Percentiles rank a stretch among this genome's conserved stretches.
Conservation (phyloP, 1,284 basidiomycete genomes). For the Lignosus rhinocerotis region DNA sequence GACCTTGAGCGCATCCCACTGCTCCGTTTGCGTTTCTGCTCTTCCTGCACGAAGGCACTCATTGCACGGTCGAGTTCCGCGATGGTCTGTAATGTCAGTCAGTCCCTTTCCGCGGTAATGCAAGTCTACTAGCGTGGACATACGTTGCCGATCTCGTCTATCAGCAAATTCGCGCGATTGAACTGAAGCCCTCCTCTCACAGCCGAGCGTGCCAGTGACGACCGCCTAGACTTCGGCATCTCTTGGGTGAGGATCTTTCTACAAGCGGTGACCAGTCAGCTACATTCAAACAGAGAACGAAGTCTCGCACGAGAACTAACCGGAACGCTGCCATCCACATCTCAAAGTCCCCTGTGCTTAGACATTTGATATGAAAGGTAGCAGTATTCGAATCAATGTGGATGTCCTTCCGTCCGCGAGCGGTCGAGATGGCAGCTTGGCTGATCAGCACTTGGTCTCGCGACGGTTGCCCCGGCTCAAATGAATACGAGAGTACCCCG, state of each 20-base stretch:
- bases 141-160: slow-evolving; percentile 63
- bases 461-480: slow-evolving; percentile 67
- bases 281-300: background rate
- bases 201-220: slow-evolving; percentile 38
- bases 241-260: slow-evolving; percentile 60
- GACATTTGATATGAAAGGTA: slow-evolving; percentile 79
- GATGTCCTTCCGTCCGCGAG: slow-evolving; percentile 67
- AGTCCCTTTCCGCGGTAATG: background rate
- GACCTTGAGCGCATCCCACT: slow-evolving; percentile 20
- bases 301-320: slow-evolving; percentile 36
- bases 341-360: slow-evolving; percentile 69
- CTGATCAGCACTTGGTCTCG: slow-evolving; percentile 71
- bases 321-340: slow-evolving; percentile 75
- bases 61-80: slow-evolving; percentile 29
- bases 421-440: slow-evolving; percentile 73
- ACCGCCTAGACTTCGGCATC: slow-evolving; percentile 44
- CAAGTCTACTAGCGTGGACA: slow-evolving; percentile 29
- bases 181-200: slow-evolving; percentile 31
- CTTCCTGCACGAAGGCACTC: slow-evolving; percentile 26
- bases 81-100: slow-evolving; percentile 29
- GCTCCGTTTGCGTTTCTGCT: slow-evolving; percentile 21
- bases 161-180: slow-evolving; percentile 48
- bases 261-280: background rate
- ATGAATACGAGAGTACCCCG: slow-evolving; percentile 75
- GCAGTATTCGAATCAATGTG: slow-evolving; percentile 75